Percentiles rank a stretch among this genome's conserved stretches.
Conservation (phyloP, 176 grass and related monocot genomes). For the Cymbopogon citratus region DNA sequence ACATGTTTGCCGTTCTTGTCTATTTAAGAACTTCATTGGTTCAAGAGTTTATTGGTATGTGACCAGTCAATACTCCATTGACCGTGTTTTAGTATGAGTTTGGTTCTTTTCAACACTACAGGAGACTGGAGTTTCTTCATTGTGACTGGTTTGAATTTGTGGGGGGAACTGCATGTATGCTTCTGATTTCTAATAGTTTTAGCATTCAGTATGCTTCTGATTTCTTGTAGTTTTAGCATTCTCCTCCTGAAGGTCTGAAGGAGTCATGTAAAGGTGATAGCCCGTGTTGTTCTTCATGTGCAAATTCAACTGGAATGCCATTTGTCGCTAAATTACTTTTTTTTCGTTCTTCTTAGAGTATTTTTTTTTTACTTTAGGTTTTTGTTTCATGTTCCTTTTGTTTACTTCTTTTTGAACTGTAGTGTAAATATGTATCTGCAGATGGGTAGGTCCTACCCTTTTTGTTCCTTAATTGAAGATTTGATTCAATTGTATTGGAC, state of each 20-base stretch:
- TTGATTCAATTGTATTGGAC: slow-evolving; percentile 6
- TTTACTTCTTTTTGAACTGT: slow-evolving; percentile 12
- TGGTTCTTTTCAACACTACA: background rate
- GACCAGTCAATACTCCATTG: background rate
- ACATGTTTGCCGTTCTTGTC: background rate
- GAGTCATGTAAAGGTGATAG: background rate
- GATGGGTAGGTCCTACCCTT: background rate
- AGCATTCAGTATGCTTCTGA: background rate
- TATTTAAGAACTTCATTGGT: slow-evolving; percentile 6
- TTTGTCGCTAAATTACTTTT: background rate
- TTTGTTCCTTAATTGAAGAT: slow-evolving; percentile 1
- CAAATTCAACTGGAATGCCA: background rate
- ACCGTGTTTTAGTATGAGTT: background rate
- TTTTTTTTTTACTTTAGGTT: background rate
- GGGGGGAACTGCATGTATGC: background rate
- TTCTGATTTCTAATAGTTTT: too few relatives aligned
- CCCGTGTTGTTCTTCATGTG: background rate
- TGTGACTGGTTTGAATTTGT: slow-evolving; percentile 19
- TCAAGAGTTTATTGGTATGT: background rate
- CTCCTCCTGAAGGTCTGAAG: background rate
- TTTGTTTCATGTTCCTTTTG: background rate
- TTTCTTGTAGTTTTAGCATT: background rate
- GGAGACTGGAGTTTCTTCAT: background rate
- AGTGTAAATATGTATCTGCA: background rate
- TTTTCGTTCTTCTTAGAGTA: background rate